Evolutionary conservation across 768 basidiomycete species (phyloP).

Genomic region (Pholiota microspora): DNA sequence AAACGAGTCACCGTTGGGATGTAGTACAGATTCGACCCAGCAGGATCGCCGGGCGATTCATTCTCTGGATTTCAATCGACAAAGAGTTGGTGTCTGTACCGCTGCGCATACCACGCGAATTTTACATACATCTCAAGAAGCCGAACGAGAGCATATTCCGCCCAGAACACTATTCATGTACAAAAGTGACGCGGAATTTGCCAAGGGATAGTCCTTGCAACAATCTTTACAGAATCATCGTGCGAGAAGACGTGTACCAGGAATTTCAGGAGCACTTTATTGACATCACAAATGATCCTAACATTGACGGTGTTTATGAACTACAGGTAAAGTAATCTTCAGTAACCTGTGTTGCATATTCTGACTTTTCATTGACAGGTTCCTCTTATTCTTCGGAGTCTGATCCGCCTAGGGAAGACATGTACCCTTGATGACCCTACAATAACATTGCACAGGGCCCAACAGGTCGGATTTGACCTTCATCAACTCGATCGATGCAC

Average conservation of each 20-base stretch:
- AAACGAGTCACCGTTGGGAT: constrained; percentile 80
- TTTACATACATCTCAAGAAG: constrained; percentile 88
- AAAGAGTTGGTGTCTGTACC: constrained; percentile 76
- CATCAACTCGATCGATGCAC: constrained; percentile 69
- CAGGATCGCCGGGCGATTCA: constrained; percentile 75
- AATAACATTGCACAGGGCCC: constrained; percentile 79
- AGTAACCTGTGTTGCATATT: neutral
- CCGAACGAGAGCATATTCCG: constrained; percentile 67
- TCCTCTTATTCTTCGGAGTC: constrained; percentile 76
- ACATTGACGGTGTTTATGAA: constrained; percentile 94
- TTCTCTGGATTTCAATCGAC: constrained; percentile 85
- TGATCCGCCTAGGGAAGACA: constrained; percentile 82
- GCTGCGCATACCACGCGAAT: constrained; percentile 85
- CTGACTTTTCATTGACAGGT: constrained; percentile 48
- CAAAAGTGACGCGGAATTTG: constrained; percentile 73
- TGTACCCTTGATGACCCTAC: constrained; percentile 66
- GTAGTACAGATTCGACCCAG: constrained; percentile 86
- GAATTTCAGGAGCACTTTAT: constrained; percentile 90
- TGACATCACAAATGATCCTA: constrained; percentile 89
- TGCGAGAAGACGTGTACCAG: constrained; percentile 81
- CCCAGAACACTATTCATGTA: constrained; percentile 63
- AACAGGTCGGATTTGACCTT: constrained; percentile 81
- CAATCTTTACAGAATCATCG: constrained; percentile 81
- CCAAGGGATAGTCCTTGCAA: constrained; percentile 76
- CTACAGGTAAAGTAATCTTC: constrained; percentile 59